Evolutionary conservation across 257 asterid genomes (phyloP).

Genomic region (Solanum appendiculatum): DNA sequence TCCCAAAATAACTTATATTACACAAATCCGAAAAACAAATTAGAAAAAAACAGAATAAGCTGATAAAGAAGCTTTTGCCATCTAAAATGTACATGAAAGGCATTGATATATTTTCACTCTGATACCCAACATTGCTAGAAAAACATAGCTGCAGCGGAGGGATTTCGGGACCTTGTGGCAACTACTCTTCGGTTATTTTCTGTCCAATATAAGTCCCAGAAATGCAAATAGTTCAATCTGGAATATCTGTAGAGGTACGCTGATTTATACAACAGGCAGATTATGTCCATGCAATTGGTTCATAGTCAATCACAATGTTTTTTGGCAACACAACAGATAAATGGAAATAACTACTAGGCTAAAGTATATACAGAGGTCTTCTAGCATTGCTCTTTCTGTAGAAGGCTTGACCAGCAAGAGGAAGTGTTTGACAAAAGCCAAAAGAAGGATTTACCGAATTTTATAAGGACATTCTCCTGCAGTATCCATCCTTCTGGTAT

Average conservation of each 20-base stretch:
- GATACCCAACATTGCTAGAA: background rate
- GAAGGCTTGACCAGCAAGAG: background rate
- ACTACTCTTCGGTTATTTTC: background rate
- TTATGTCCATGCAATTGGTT: background rate
- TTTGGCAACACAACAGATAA: background rate
- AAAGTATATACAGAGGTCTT: background rate
- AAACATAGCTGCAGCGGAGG: background rate
- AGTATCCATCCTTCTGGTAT: background rate
- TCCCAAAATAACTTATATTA: background rate
- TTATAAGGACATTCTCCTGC: background rate
- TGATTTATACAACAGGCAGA: background rate
- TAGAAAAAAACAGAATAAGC: background rate
- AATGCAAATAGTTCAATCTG: background rate
- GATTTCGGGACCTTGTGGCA: background rate
- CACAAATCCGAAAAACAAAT: background rate
- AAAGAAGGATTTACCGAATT: background rate
- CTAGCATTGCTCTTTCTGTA: background rate
- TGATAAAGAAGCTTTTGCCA: background rate
- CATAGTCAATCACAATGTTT: background rate
- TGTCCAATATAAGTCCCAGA: background rate
- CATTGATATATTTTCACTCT: background rate
- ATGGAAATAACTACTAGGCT: background rate
- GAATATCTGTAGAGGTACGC: background rate
- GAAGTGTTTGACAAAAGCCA: background rate
- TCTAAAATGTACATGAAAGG: background rate